phyloP scores from a whole-genome alignment of 257 asterid species.

The Solanum pennellii region DNA sequence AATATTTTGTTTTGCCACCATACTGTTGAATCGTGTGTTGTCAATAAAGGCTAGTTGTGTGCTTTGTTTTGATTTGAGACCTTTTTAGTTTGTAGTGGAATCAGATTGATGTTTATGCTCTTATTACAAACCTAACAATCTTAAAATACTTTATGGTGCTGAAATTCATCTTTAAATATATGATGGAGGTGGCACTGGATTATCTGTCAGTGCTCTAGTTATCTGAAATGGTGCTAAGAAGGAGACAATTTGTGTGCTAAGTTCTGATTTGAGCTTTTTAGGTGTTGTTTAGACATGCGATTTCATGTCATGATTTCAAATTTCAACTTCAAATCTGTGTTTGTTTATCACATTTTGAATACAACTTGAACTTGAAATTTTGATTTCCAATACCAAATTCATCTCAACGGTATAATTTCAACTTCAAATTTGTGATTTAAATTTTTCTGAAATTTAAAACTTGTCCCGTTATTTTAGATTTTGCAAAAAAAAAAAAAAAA shows the following conservation, averaged over 20 bases:
- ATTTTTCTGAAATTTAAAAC: not conserved
- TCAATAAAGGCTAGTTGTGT: not conserved
- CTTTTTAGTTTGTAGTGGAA: not conserved
- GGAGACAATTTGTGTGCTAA: not conserved
- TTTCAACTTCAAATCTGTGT: not conserved
- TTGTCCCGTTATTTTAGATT: not conserved
- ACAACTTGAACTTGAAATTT: not conserved
- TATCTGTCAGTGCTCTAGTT: not conserved
- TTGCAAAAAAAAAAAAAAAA: not conserved
- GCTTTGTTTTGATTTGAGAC: not conserved
- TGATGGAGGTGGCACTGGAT: not conserved
- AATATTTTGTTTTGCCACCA: not conserved
- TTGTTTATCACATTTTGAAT: not conserved
- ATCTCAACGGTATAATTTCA: not conserved
- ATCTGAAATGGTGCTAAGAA: not conserved
- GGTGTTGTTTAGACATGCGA: not conserved
- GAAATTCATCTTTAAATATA: not conserved
- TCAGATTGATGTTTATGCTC: not conserved
- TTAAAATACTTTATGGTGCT: not conserved
- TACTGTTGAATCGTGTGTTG: not conserved
- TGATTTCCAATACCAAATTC: not conserved
- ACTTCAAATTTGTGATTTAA: not conserved
- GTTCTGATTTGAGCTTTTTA: not conserved
- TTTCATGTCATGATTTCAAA: not conserved
- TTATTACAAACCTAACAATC: not conserved